Base-by-base conservation (phyloP, 352 stramenopile genomes). In the Phytophthora aleatoria region DNA sequence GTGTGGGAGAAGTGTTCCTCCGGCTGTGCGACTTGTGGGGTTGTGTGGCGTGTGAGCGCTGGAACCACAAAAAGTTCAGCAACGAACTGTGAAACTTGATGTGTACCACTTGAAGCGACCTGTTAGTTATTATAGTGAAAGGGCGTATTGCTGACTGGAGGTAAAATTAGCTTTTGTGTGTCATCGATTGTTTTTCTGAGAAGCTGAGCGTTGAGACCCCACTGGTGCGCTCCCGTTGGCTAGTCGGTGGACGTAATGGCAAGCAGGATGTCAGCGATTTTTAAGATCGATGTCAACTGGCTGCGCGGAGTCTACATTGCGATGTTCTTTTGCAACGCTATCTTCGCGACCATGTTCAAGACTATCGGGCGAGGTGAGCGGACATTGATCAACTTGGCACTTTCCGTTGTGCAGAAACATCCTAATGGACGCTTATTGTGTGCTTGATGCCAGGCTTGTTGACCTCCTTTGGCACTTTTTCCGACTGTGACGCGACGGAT, bases 311-410 rank as follows among this genome's bases (percentile, higher is more conserved):
- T 69, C 36, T 94, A 92, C 56, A 77, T 91, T 16, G 63, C 36
- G 13, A 61, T 92, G 28, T 94, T 94, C 77, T 87, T 94, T 52
- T 76, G 72, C 49, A 94, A 91, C 44, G 79, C 83, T 30, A 82
- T 89, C 47, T 84, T 91, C 44, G 85, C 81, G 0, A 74, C 64
- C 6, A 55, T 90, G 44, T 84, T 94, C 65, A 84, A 86, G 57
- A 76, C 79, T 9, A 63, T 89, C 9, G 85, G 85, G 0, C 66
- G 87, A 72, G 76, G 79, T 92, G 36, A 41, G 51, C 11, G 3
- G 16, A 31, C 5, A 27, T 30, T 30, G 20, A 9, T 48, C 5
- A 16, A 26, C 24, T 30, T 16, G 20, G 20, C 20, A 20, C 20
- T 20, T 20, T 20, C 20, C 20, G 20, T 20, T 20, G 20, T 20